Conservation (phyloP, 2,329 filamentous ascomycete genomes). For the Incumbomyces delicatus region DNA sequence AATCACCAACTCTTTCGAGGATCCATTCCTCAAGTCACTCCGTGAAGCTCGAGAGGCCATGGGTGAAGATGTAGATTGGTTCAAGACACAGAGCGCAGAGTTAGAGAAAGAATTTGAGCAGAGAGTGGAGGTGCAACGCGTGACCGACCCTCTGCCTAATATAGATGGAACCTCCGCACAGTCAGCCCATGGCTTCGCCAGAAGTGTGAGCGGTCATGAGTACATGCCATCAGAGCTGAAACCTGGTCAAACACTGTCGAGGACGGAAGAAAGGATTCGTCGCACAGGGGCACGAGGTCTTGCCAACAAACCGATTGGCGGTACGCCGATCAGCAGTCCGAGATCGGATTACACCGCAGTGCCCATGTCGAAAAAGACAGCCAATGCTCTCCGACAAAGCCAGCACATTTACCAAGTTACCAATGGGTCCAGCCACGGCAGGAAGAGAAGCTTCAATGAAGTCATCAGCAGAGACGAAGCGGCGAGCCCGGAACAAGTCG, state of each 20-base stretch:
- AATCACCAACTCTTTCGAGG: slow-evolving; percentile 10
- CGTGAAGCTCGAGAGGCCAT: slow-evolving; percentile 22
- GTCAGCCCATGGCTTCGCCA: slow-evolving; percentile 16
- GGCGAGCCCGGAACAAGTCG: not conserved
- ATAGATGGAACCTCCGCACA: slow-evolving; percentile 2
- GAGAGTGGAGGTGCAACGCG: slow-evolving; percentile 5
- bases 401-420: slow-evolving; percentile 7
- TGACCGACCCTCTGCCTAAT: not conserved
- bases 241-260: slow-evolving; percentile 31
- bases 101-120: slow-evolving; percentile 13
- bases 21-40: slow-evolving; percentile 23
- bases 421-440: not conserved
- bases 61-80: slow-evolving; percentile 22
- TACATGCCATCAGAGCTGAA: slow-evolving; percentile 30
- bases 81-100: slow-evolving; percentile 16
- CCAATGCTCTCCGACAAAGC: slow-evolving; percentile 8
- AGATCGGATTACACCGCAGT: slow-evolving; percentile 16
- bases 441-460: slow-evolving; percentile 7
- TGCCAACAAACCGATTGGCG: slow-evolving; percentile 31
- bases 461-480: not conserved
- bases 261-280: slow-evolving; percentile 35
- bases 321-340: slow-evolving; percentile 2
- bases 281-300: slow-evolving; percentile 34
- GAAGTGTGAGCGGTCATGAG: slow-evolving; percentile 29
- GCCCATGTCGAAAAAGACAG: slow-evolving; percentile 19